Evolutionary conservation across 139 green algal species (phyloP), one percentile per base, ranked within the genome.

Genomic region (Mychonastes homosphaera): DNA sequence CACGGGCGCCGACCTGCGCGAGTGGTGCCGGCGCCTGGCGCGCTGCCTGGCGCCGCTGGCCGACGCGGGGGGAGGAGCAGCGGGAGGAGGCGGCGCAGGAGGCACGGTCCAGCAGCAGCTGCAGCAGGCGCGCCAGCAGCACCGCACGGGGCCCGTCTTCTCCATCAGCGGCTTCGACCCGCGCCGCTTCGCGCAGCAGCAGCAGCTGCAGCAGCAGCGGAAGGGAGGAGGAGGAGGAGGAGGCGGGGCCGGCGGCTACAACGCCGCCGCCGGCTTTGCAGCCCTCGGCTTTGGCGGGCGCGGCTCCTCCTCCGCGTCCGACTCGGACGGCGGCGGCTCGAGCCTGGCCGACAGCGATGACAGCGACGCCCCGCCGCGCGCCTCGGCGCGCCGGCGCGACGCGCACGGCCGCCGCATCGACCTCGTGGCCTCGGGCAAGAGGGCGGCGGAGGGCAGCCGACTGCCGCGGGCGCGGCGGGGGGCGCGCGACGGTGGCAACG

Each of bases 1-100:
- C 34, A 35, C 58, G 50, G 58, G 48, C 24, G 45, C 45, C 32
- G 53, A 71, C 21, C 23, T 74, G 12, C 55, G 61, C 0, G 73
- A 80, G 48, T 80, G 73, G 73, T 61, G 53, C 29, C 56, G 57
- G 36, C 73, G 73, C 44, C 56, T 73, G 26, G 35, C 52, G 29
- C 67, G 67, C 16, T 38, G 23, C 19, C 68, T 74, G 7, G 58
- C 46, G 23, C 43, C 56, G 15, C 23, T 65, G 15, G 41, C 44
- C 8, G 58, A 63, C 21, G 58, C 53, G 39, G 53, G 52, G 8
- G 38, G 24, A 15, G 44, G 56, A 18, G 61, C 53, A 13, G 63
- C 62, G 23, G 56, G 18, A 7, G 19, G 12, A 32, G 41, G 27
- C 9, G 18, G 26, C 32, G 35, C 48, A 41, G 21, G 27, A 30